These are phyloP conservation scores for Gossypium rotundifolium DNA, from an alignment of 345 rosid genomes.

Conservation along the genomic window DNA sequence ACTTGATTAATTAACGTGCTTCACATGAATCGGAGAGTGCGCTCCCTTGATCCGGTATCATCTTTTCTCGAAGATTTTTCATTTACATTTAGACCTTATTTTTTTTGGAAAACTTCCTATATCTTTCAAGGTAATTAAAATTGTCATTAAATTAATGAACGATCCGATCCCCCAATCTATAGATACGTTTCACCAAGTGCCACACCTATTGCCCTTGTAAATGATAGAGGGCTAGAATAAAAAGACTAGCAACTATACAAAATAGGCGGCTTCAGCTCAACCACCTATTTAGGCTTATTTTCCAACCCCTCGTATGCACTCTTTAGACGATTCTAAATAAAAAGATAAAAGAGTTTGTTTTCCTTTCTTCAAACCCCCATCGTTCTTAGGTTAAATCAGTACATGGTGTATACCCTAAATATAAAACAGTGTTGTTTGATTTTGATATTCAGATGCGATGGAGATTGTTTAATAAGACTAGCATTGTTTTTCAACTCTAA, in stretches of 20 bases:
- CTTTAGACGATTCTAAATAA: no score
- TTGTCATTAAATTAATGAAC: background rate
- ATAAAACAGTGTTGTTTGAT: background rate
- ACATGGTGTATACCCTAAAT: background rate
- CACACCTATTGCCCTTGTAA: background rate
- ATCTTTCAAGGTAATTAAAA: no score
- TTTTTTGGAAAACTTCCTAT: background rate
- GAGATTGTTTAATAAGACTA: background rate
- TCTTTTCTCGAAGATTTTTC: background rate
- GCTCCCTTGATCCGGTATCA: constrained; percentile 1
- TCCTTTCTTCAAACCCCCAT: background rate
- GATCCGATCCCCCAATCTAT: background rate
- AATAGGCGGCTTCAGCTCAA: constrained; percentile 6
- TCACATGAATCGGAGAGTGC: constrained; percentile 1
- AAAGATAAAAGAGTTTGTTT: background rate
- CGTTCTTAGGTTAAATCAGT: no score
- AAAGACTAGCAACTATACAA: background rate
- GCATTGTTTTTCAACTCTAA: background rate
- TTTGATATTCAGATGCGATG: background rate
- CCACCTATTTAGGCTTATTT: constrained; percentile 4
- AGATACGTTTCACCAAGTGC: background rate
- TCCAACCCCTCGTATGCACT: background rate
- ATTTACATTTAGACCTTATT: no score
- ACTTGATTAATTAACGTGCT: constrained; percentile 8
- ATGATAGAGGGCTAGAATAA: background rate